Evolutionary conservation across 768 basidiomycete species (phyloP), one percentile per base, ranked within the genome.

Genomic region (Rickenella mellea): DNA sequence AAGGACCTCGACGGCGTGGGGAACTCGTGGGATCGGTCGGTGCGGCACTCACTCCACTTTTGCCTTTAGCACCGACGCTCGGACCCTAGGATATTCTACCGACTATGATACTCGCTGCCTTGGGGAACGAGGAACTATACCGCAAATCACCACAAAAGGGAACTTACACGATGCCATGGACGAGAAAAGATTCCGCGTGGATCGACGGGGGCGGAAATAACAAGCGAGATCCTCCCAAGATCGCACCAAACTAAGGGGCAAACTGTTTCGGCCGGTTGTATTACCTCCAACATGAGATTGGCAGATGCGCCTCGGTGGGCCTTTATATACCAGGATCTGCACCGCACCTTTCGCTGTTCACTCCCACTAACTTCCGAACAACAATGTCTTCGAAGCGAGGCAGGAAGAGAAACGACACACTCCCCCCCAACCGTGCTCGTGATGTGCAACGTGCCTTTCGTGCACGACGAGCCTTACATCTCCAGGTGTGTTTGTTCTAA

Each of bases 381-480:
- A 38, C 44, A 42, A 87, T 85, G 83, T 87, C 84, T 53, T 87
- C 84, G 48, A 90, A 88, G 66, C 80, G 87, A 55, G 88, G 87
- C 47, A 76, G 87, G 55, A 89, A 89, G 55, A 70, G 86, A 58
- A 83, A 85, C 61, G 80, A 85, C 60, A 80, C 75, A 54, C 74
- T 85, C 35, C 82, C 83, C 45, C 82, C 82, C 4, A 69, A 65
- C 52, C 77, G 88, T 48, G 88, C 89, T 22, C 69, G 90, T 44
- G 90, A 92, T 54, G 86, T 91, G 14, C 89, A 93, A 58, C 66
- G 89, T 55, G 89, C 88, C 7, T 93, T 92, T 67, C 74, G 89
- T 48, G 90, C 89, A 26, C 70, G 90, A 50, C 76, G 89, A 52
- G 88, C 88, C 47, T 87, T 87, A 43, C 89, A 92, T 60, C 71